Evolutionary conservation across 495 filamentous ascomycete species (phyloP), one percentile per base, ranked within the genome.

Genomic region (Xylaria nigripes): DNA sequence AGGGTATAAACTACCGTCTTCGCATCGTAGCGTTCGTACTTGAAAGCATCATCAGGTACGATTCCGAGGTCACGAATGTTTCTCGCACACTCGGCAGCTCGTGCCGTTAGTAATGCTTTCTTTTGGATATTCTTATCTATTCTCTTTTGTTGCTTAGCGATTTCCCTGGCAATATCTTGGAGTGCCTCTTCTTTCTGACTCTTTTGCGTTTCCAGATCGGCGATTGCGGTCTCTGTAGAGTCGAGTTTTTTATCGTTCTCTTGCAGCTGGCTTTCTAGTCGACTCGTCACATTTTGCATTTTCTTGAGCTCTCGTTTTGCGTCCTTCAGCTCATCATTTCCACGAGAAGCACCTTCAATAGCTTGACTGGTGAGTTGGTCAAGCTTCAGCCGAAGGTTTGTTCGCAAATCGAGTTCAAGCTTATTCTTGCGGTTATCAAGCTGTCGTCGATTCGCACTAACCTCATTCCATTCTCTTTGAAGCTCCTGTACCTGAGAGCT

Each of bases 51-150:
- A 42, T 97, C 90, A 2, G 93, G 94, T 13, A 99, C 77, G 23
- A 93, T 90, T 60, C 93, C 93, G 7, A 99, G 76, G 59, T 96
- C 89, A 50, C 90, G 84, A 57, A 99, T 96, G 51, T 92, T 93
- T 58, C 86, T 82, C 38, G 81, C 81, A 56, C 86, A 87, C 62
- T 95, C 92, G 2, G 81, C 77, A 6, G 84, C 85, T 63, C 88
- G 84, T 59, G 86, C 80, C 22, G 79, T 81, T 38, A 96, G 75
- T 0, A 89, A 74, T 3, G 89, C 85, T 62, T 87, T 87, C 72
- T 90, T 92, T 50, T 87, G 83, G 70, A 93, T 87, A 61, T 84
- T 89, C 72, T 89, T 93, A 65, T 96, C 92, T 78, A 96, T 88
- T 46, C 81, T 80, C 65, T 95, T 93, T 69, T 95, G 89, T 50